Percentiles rank a stretch among this genome's conserved stretches.
These are phyloP conservation scores for Zasmidium angulare DNA, from an alignment of 2,329 filamentous ascomycete genomes.

Conservation along the genomic window DNA sequence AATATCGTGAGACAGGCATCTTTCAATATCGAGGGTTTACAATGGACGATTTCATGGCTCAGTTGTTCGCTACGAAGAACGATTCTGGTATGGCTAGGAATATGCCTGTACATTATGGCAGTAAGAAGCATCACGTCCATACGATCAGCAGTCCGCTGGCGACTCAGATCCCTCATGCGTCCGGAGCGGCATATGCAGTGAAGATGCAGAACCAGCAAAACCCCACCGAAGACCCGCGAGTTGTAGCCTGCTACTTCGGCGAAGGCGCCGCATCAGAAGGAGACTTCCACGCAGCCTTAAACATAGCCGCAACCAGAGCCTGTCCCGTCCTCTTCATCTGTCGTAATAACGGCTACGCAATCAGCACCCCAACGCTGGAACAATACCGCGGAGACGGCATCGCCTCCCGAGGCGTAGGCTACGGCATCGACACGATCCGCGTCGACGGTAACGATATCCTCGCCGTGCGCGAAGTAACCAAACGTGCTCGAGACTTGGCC, in stretches of 20 bases:
- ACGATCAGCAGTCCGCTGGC: constrained; percentile 83
- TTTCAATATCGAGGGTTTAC: constrained; percentile 87
- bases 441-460: constrained; percentile 95
- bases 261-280: constrained; percentile 89
- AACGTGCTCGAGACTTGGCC: constrained; percentile 73
- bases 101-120: constrained; percentile 97
- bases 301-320: constrained; percentile 85
- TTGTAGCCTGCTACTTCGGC: constrained; percentile 84
- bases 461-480: constrained; percentile 78
- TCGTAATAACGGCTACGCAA: constrained; percentile 90
- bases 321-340: constrained; percentile 89
- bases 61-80: constrained; percentile 83
- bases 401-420: constrained; percentile 79
- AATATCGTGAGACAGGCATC: constrained; percentile 91
- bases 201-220: constrained; percentile 77
- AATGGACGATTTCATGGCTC: constrained; percentile 88
- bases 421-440: constrained; percentile 90
- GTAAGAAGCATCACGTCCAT: constrained; percentile 79
- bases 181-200: constrained; percentile 82
- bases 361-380: constrained; percentile 83
- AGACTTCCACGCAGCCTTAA: constrained; percentile 87
- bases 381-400: constrained; percentile 92
- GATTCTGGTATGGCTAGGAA: constrained; percentile 82
- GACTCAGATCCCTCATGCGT: constrained; percentile 85
- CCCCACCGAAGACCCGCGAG: constrained; percentile 64